Base-by-base conservation (phyloP, 768 basidiomycete genomes). In the Cystofilobasidium ferigula region DNA sequence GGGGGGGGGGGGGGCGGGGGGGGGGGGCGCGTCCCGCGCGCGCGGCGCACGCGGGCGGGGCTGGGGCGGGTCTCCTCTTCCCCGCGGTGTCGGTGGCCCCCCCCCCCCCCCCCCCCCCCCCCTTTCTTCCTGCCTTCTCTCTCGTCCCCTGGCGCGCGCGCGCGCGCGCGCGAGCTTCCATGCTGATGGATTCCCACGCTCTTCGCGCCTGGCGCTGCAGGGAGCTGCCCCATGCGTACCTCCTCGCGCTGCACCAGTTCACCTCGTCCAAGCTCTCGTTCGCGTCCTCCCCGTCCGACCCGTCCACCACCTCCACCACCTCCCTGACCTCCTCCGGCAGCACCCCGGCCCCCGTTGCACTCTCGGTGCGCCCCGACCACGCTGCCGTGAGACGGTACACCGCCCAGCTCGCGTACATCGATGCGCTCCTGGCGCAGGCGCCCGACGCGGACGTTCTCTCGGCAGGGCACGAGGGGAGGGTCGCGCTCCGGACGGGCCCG, bases 51-150 rank as follows among this genome's bases (percentile, higher is more conserved):
- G n/a, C n/a, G n/a, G n/a, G n/a, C n/a, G n/a, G n/a, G n/a, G n/a
- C n/a, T n/a, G n/a, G n/a, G n/a, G n/a, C n/a, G n/a, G n/a, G n/a
- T 43, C 60, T 14, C 26, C 47, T 30, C 30, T 30, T 14, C 22
- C 40, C 18, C 6, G 20, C n/a, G 2, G 26, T 48, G 20, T 35
- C 60, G 24, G 48, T 53, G 24, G 35, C 48, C 7, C 4, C 38
- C 61, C 61, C 53, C 47, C 53, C 51, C 61, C 51, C 38, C 34
- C 61, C 53, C 61, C 30, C 61, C 34, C 20, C 18, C 30, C 30
- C 48, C 8, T 26, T 24, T 5, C 47, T 10, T 26, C n/a, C n/a
- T 14, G 26, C 47, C 26, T 3, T 28, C 47, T 5, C 20, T 42
- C 40, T 10, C 10, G 40, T 10, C 40, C 10, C 40, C 20, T 42